These are phyloP conservation scores for Peterozyma xylosa DNA, from an alignment of 805 yeast genomes.

Conservation along the genomic window DNA sequence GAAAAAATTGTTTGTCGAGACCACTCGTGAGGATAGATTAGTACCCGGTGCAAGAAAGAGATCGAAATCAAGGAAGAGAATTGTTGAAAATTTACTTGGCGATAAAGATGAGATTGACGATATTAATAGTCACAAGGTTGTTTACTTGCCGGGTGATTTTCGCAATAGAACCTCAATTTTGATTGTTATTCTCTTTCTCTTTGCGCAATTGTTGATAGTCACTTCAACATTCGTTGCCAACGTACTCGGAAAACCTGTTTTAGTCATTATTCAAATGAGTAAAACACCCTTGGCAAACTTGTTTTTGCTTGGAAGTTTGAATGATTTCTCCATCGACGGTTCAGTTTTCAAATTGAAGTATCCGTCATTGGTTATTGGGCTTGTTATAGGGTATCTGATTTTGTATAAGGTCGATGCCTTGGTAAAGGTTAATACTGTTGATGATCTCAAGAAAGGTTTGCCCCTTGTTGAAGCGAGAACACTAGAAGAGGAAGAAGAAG, in stretches of 20 bases:
- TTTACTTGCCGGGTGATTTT: conserved; percentile 82
- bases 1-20: conserved; percentile 66
- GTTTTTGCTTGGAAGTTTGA: conserved; percentile 3
- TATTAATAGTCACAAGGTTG: conserved; percentile 51
- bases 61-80: not conserved
- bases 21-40: conserved; percentile 35
- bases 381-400: not conserved
- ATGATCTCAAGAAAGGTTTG: not conserved
- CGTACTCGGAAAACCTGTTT: conserved; percentile 2
- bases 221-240: not conserved
- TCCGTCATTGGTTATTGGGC: conserved; percentile 2
- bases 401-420: not conserved
- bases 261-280: not conserved
- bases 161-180: conserved; percentile 46
- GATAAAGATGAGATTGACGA: conserved; percentile 24
- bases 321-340: not conserved
- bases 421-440: not conserved
- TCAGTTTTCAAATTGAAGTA: not conserved
- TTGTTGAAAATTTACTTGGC: conserved; percentile 21
- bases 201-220: conserved; percentile 19
- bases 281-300: conserved; percentile 1
- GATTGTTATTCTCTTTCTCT: conserved; percentile 35
- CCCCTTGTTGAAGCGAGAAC: not conserved
- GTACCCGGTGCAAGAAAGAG: not conserved
- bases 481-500: too few species aligned